phyloP scores from a whole-genome alignment of 1,139 yeast genomes.

The Wickerhamomyces sp. region DNA sequence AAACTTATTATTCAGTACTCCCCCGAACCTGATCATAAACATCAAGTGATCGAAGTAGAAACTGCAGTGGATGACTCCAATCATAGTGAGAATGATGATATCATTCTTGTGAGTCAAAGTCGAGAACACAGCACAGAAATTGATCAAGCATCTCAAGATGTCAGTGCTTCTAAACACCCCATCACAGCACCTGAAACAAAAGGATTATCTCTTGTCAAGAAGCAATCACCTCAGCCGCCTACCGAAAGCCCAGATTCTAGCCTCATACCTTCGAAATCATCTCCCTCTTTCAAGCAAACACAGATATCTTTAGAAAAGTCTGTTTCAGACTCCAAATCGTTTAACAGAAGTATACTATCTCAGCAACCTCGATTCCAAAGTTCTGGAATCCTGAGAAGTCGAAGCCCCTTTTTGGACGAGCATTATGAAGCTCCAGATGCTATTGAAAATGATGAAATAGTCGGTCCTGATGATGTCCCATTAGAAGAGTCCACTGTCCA shows the following conservation, averaged over 20 bases:
- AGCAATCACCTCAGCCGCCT: too few species aligned
- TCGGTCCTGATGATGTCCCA: constrained; percentile 20
- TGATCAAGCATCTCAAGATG: not conserved
- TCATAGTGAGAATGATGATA: constrained; percentile 12
- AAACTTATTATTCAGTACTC: too few species aligned
- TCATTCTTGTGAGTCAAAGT: constrained; percentile 20
- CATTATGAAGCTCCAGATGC: constrained; percentile 15
- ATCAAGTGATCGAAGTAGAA: not conserved
- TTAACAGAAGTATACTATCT: constrained; percentile 10
- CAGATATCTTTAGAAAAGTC: not conserved
- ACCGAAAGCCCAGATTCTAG: too few species aligned
- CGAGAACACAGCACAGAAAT: constrained; percentile 5
- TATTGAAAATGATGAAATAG: constrained; percentile 6
- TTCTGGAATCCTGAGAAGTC: constrained; percentile 17
- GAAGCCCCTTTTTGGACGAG: constrained; percentile 23
- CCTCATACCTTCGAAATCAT: too few species aligned
- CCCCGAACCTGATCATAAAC: not conserved
- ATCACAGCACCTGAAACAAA: not conserved
- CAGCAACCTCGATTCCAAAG: constrained; percentile 18
- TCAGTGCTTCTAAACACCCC: too few species aligned
- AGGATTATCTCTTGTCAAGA: too few species aligned
- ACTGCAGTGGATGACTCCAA: constrained; percentile 1
- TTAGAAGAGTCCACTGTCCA: constrained; percentile 26
- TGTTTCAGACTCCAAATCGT: not conserved
- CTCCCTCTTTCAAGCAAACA: not conserved